Base-by-base conservation (phyloP, 176 grass and related monocot species). In the Zoysia pacifica region DNA sequence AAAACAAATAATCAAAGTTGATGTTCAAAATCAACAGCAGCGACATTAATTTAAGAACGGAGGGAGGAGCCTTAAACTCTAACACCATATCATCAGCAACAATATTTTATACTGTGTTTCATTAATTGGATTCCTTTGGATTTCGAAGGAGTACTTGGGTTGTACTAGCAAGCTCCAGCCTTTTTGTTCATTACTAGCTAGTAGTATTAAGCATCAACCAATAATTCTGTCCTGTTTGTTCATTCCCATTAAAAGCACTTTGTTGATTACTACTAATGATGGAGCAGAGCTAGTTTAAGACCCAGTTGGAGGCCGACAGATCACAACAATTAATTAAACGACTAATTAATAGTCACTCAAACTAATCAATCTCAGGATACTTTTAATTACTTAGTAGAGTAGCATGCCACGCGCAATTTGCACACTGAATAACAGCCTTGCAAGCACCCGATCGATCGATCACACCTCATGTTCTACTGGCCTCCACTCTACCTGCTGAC, bases 221-320 rank as follows among this genome's bases (percentile, higher is more conserved):
- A 59, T 6, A 59, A 18, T 61, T 61, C 28, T 61, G 19, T 35
- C 58, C 7, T 35, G 11, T 39, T 39, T 64, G 3, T 39, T 11
- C 9, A 48, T 52, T 60, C 20, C 28, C 28, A 28, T 28, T 11
- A 28, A 41, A 18, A 35, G 9, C 7, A 35, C 9, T 61, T 61
- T 61, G 58, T 77, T 45, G 28, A 28, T 28, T 28, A 28, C 28
- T 28, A 61, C 16, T 4, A 48, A 69, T 69, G 67, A 69, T 20
- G 67, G 10, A 69, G 8, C 67, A 69, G 45, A 65, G 47, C 12
- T 85, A 48, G 11, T 73, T 85, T 73, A 85, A 79, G 76, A 85
- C 48, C 83, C 40, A 85, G 38, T 28, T 85, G 83, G 40, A 20
- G 5, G 10, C 5, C 9, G 51, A 14, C 47, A 55, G 7, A 61